A percentile compares a stretch with the other conserved stretches of the same genome.
These are phyloP conservation scores for Pichia cabralensis DNA, from an alignment of 805 yeast species.

Conservation along the genomic window DNA sequence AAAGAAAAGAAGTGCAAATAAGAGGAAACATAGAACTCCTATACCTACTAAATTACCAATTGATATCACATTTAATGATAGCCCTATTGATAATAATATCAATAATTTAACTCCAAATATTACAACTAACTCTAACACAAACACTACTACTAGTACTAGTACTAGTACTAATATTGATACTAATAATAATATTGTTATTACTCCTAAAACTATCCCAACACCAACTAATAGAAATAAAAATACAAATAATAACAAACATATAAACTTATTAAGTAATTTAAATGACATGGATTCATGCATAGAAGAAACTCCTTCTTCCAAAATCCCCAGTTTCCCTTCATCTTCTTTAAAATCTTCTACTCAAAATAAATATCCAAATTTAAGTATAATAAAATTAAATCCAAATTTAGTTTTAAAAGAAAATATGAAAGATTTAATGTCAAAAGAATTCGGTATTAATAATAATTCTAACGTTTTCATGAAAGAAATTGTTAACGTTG, in stretches of 20 bases:
- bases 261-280: too few relatives aligned
- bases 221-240: not conserved
- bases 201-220: too few relatives aligned
- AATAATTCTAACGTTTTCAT: conserved; percentile 16
- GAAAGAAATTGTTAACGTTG: conserved; percentile 13
- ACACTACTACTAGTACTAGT: not conserved
- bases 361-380: conserved; percentile 15
- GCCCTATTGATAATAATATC: too few relatives aligned
- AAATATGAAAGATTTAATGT: conserved; percentile 11
- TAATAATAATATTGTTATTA: too few relatives aligned
- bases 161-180: too few relatives aligned
- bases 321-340: conserved; percentile 4
- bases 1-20: conserved; percentile 21
- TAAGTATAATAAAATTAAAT: conserved; percentile 16
- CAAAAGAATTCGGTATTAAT: conserved; percentile 5
- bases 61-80: too few relatives aligned
- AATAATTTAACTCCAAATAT: too few relatives aligned
- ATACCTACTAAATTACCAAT: too few relatives aligned
- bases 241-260: not conserved
- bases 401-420: conserved; percentile 17
- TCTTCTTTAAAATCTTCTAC: conserved; percentile 16
- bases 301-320: too few relatives aligned
- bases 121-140: not conserved
- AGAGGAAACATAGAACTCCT: too few relatives aligned
- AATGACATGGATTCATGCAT: too few relatives aligned